Percentiles rank a stretch among this genome's conserved stretches.
Conservation (phyloP, 495 filamentous ascomycete genomes). For the Neurospora africana region DNA sequence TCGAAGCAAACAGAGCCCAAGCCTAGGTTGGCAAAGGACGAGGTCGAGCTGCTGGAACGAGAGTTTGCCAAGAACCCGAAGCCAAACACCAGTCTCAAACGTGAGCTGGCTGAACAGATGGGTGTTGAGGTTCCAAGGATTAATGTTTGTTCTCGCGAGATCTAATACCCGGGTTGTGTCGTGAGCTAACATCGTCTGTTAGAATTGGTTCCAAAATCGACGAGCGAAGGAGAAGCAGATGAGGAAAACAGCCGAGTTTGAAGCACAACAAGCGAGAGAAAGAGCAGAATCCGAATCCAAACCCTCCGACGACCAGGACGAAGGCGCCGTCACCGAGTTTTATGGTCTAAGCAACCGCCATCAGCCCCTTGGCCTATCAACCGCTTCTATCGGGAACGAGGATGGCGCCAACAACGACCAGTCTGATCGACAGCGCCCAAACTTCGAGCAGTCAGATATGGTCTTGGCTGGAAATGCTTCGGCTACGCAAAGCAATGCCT, state of each 20-base stretch:
- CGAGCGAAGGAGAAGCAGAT: constrained; percentile 76
- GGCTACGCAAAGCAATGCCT: background rate
- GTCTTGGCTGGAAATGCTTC: background rate
- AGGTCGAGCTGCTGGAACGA: constrained; percentile 64
- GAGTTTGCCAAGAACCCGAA: constrained; percentile 69
- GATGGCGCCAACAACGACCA: constrained; percentile 16
- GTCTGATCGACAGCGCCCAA: constrained; percentile 3
- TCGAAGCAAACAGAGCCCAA: constrained; percentile 42
- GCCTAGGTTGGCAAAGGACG: constrained; percentile 69
- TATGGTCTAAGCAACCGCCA: constrained; percentile 20
- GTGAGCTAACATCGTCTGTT: constrained; percentile 20
- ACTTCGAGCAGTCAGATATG: background rate
- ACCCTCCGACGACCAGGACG: constrained; percentile 23
- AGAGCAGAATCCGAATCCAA: constrained; percentile 32
- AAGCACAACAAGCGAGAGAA: constrained; percentile 44
- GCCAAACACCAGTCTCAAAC: constrained; percentile 66
- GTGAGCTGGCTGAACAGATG: constrained; percentile 59
- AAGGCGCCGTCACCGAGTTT: constrained; percentile 16
- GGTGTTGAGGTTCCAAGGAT: constrained; percentile 65
- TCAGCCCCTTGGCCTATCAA: constrained; percentile 25
- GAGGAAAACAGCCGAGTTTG: constrained; percentile 57
- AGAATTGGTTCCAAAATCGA: constrained; percentile 93
- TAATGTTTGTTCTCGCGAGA: constrained; percentile 46
- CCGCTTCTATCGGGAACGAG: constrained; percentile 22
- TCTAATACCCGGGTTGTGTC: background rate